phyloP scores from a whole-genome alignment of 176 grass and related monocot species.

The sorghum (Sorghum bicolor) region Sorghum_bicolor_NCBIv3 NC_012879.2:7787501-7788000 shows the following conservation, averaged over 20 bases:
- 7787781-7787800: background rate
- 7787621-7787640: too few relatives aligned
- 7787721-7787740: background rate
- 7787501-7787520: background rate
- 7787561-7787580: background rate
- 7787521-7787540: background rate
- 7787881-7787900: constrained; percentile 36
- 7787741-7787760: background rate
- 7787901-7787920: constrained; percentile 49
- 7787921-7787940: constrained; percentile 50
- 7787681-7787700: too few relatives aligned
- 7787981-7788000: background rate
- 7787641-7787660: background rate
- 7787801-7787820: background rate
- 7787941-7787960: constrained; percentile 56
- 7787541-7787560: background rate
- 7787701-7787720: background rate
- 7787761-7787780: background rate
- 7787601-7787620: background rate
- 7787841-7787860: background rate
- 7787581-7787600: background rate
- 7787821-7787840: background rate
- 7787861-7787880: constrained; percentile 38
- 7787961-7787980: constrained; percentile 39
- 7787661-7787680: background rate